Conservation (phyloP, 352 stramenopile genomes). For the Globisporangium megalacanthum region DNA sequence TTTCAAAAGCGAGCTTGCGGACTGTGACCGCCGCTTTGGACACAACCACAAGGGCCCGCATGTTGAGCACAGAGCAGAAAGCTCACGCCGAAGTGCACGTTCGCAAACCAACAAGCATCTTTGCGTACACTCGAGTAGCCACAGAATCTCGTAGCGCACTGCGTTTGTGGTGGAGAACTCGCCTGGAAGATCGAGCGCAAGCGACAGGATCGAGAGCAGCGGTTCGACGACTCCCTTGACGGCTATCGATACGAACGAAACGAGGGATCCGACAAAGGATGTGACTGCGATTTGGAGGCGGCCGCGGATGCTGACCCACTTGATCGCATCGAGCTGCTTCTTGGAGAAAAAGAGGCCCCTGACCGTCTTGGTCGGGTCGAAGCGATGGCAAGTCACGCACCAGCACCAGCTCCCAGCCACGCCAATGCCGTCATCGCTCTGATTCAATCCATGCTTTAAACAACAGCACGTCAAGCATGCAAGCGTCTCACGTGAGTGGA, state of each 20-base stretch:
- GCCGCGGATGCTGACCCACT: constrained; percentile 12
- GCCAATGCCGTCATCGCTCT: too few species aligned
- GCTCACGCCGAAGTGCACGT: too few species aligned
- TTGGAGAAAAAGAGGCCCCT: constrained; percentile 19
- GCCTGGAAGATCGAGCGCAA: constrained; percentile 19
- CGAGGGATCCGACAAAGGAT: constrained; percentile 2
- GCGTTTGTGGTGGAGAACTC: constrained; percentile 18
- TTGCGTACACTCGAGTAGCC: constrained; percentile 21
- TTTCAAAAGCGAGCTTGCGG: constrained; percentile 20
- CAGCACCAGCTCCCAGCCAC: constrained; percentile 14
- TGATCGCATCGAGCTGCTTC: constrained; percentile 11
- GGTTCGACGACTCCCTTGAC: not conserved
- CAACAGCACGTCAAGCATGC: too few species aligned
- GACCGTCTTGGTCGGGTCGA: constrained; percentile 21
- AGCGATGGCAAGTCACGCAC: constrained; percentile 14
- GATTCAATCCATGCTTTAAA: too few species aligned
- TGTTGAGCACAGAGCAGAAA: too few species aligned
- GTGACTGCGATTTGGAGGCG: constrained; percentile 11
- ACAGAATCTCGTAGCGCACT: constrained; percentile 22
- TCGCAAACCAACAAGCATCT: constrained; percentile 12
- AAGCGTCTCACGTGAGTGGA: too few species aligned
- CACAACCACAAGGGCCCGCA: too few species aligned
- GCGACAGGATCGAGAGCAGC: constrained; percentile 15
- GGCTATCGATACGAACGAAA: too few species aligned
- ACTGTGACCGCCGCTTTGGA: too few species aligned